Evolutionary conservation across 73 alveolate species (phyloP), one percentile per base, ranked within the genome.

Genomic region (Tetrahymena borealis): DNA sequence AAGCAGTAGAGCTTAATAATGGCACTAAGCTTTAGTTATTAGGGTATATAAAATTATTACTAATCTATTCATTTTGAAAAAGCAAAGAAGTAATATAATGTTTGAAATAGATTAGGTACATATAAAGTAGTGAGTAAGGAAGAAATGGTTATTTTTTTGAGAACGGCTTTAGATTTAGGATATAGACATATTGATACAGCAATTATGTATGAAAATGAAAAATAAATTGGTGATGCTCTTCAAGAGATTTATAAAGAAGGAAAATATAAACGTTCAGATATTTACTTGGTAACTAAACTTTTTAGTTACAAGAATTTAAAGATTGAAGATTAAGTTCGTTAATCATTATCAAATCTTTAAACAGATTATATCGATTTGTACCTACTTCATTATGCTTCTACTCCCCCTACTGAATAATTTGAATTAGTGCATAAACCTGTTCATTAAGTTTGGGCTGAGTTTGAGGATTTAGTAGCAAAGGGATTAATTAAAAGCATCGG

Each of bases 161-260:
- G 85, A 60, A 60, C 85, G 9, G 85, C 85, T 15, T 28, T 60
- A 60, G 96, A 96, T 5, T 78, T 91, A 41, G 99, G 98, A 33
- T 93, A 95, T 91, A 90, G 98, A 42, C 94, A 95, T 78, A 95
- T 96, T 1, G 98, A 96, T 91, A 97, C 98, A 8, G 99, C 99
- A n/a, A 78, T 95, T 18, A 20, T 91, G 38, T 98, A 98, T 94
- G 90, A 91, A 77, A 95, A 95, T 91, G 99, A 98, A 93, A 96
- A 94, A 20, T 97, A 91, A 40, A 96, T 98, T 8, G 99, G 99
- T 12, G 91, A 93, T 41, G 99, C 98, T 1, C 38, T 98, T 16
- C 90, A 96, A 94, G 96, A 94, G 90, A 96, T 91, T 33, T 90
- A 96, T 41, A 94, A 91, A 90, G 97, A 93, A 33, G 97, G 97